Percentiles rank a stretch among this genome's conserved stretches.
Conservation (phyloP, 2,329 filamentous ascomycete species). For the Ascochyta viciae-villosae region DNA sequence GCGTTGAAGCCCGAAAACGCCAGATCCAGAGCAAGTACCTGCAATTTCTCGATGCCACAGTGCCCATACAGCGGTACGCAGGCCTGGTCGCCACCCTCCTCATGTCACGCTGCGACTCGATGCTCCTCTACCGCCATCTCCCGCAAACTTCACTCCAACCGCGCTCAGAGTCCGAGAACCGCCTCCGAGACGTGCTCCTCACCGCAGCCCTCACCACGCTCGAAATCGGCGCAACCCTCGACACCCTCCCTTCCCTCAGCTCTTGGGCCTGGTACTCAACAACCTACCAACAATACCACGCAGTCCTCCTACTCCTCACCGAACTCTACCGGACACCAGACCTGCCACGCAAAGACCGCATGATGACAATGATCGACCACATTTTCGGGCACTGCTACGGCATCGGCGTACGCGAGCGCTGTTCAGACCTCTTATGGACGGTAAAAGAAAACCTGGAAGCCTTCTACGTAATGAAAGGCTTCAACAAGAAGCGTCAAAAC, state of each 20-base stretch:
- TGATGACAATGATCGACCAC: constrained; percentile 50
- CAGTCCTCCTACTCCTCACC: constrained; percentile 46
- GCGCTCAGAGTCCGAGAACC: constrained; percentile 47
- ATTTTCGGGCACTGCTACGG: constrained; percentile 51
- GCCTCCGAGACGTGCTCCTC: constrained; percentile 46
- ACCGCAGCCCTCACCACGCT: constrained; percentile 47
- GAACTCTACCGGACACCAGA: constrained; percentile 49
- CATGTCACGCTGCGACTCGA: constrained; percentile 50
- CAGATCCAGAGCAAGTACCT: constrained; percentile 46
- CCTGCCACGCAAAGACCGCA: constrained; percentile 44
- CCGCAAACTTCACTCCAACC: constrained; percentile 44
- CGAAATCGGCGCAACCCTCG: constrained; percentile 49
- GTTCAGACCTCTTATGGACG: constrained; percentile 45
- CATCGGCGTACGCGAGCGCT: constrained; percentile 44
- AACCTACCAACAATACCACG: constrained; percentile 50
- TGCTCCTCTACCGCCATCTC: constrained; percentile 49
- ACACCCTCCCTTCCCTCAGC: constrained; percentile 45
- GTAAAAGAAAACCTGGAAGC: constrained; percentile 50
- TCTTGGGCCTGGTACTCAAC: constrained; percentile 49
- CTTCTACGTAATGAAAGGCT: constrained; percentile 49
- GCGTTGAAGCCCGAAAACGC: constrained; percentile 45
- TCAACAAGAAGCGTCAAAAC: constrained; percentile 38
- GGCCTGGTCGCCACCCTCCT: constrained; percentile 47
- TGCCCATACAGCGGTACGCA: constrained; percentile 48
- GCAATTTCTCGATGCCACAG: constrained; percentile 41